These are phyloP conservation scores for Rhododendron ovatum DNA, from an alignment of 148 eudicot species.

Conservation along the genomic window DNA sequence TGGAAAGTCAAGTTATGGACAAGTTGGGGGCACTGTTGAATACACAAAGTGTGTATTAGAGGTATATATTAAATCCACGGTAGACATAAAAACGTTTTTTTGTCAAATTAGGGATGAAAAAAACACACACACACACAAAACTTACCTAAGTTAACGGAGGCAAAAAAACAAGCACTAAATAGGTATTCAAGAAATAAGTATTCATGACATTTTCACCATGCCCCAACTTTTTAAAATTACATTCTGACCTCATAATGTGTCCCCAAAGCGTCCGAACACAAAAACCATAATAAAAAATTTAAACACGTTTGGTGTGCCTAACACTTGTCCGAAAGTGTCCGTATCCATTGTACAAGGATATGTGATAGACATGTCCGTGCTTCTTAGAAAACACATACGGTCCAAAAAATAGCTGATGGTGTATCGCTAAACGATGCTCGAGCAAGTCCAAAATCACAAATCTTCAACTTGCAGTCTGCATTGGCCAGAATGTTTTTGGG, in stretches of 20 bases:
- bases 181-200: not conserved
- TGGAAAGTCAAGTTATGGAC: not conserved
- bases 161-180: not conserved
- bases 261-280: not conserved
- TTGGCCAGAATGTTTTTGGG: constrained; percentile 60
- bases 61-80: not conserved
- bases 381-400: constrained; percentile 32
- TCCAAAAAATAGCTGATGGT: constrained; percentile 61
- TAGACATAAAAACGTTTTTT: not conserved
- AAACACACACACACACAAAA: not conserved
- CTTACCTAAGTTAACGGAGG: not conserved
- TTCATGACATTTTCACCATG: not conserved
- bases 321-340: not conserved
- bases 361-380: not conserved
- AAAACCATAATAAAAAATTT: not conserved
- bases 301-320: not conserved
- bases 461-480: constrained; percentile 63
- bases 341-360: not conserved
- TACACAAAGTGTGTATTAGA: not conserved
- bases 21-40: not conserved
- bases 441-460: constrained; percentile 65
- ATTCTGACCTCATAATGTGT: not conserved
- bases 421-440: constrained; percentile 50
- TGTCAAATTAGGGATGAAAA: not conserved
- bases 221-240: not conserved